Evolutionary conservation across 164 flowering plant genomes (phyloP), one percentile per base, ranked within the genome.

Genomic region (Akebia trifoliata): DNA sequence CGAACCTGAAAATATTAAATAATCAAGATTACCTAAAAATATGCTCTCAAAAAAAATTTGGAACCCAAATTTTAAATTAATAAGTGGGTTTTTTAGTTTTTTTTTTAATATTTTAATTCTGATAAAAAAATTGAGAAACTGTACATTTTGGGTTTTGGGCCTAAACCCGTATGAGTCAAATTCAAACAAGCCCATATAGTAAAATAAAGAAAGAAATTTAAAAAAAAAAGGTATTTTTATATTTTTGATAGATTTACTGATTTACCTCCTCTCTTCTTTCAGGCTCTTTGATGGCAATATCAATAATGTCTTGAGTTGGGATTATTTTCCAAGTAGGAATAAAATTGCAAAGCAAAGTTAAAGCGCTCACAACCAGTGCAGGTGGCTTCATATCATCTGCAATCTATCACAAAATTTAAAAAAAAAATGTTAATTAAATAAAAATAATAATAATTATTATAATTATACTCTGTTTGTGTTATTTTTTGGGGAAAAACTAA

Each of bases 301-400:
- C 95, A 28, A 82, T 58, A 11, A 90, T 76, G 60, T 87, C 97
- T 57, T 73, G 62, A 8, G 82, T 63, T 7, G 97, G 97, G 59
- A 87, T 69, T 12, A 93, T 67, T 69, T 70, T 84, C 97, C 98
- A 93, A 0, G 92, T 81, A 2, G 98, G 98, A 25, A 90, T 75
- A 3, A 79, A 4, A 22, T 63, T 62, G 56, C 70, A 65, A 14
- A 93, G 83, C 60, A 71, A 59, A 4, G 64, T 63, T 59, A 90
- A 58, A 6, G 80, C 40, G 4, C 14, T 70, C n/a, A 77, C 62
- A 24, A 83, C 85, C 8, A 80, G 0, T 25, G 76, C 73, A 50
- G 40, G 61, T 39, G 97, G 98, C 67, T 34, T 85, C 68, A 84
- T 52, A 6, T 81, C 86, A 35, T 87, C 96, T 20, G 96, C 92